A percentile compares a stretch with the other conserved stretches of the same genome.
phyloP scores from a whole-genome alignment of 2,329 filamentous ascomycete species.

The Epichloe amarillans region DNA sequence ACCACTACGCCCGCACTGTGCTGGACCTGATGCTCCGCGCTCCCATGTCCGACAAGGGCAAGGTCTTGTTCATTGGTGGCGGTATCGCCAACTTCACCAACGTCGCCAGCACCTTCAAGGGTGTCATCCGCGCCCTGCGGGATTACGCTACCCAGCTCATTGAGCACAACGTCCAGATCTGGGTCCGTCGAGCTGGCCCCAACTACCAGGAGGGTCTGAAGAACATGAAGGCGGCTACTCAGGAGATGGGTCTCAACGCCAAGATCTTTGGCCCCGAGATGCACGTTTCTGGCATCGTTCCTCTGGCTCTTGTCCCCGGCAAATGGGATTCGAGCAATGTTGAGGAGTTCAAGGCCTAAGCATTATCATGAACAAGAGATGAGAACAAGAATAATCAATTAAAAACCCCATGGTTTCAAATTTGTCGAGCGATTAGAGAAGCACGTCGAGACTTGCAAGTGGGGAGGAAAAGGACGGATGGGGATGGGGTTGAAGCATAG shows the following conservation, averaged over 20 bases:
- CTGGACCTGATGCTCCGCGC: constrained; percentile 95
- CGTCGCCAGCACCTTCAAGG: constrained; percentile 98
- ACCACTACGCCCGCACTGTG: constrained; percentile 95
- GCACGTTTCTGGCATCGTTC: constrained; percentile 96
- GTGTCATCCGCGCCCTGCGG: constrained; percentile 89
- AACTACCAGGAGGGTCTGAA: constrained; percentile 99
- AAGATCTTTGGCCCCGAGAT: constrained; percentile 64
- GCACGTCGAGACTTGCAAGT: background rate
- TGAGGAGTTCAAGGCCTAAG: constrained; percentile 47
- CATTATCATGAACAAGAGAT: background rate
- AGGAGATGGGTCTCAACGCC: constrained; percentile 71
- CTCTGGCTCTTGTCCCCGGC: constrained; percentile 64
- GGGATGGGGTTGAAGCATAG: constrained; percentile 6
- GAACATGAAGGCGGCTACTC: constrained; percentile 96
- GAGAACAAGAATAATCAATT: background rate
- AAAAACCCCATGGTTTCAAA: background rate
- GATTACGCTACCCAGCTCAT: constrained; percentile 74
- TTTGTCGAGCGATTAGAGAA: background rate
- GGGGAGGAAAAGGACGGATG: background rate
- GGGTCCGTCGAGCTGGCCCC: constrained; percentile 75
- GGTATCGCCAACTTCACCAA: constrained; percentile 99
- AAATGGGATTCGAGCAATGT: constrained; percentile 48
- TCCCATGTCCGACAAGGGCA: constrained; percentile 73
- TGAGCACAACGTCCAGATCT: constrained; percentile 98
- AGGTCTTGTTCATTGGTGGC: constrained; percentile 98